Evolutionary conservation across 2,329 filamentous ascomycete species (phyloP).

Genomic region (Tolypocladium ovalisporum): DNA sequence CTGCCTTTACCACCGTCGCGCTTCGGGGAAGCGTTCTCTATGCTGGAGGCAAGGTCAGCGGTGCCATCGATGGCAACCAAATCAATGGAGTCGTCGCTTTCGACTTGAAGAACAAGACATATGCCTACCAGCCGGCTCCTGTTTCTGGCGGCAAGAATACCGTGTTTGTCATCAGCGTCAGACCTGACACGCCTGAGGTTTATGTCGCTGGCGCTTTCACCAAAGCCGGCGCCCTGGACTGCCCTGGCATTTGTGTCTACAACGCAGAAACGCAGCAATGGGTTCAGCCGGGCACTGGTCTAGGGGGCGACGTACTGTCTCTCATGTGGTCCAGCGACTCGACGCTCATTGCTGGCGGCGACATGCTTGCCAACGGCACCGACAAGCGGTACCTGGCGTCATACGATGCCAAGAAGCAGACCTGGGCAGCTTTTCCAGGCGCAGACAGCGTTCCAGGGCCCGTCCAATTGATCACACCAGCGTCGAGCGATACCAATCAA

Average conservation of each 20-base stretch:
- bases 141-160: conserved; percentile 58
- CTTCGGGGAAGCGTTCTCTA: conserved; percentile 60
- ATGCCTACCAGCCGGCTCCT: conserved; percentile 62
- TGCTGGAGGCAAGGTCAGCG: conserved; percentile 71
- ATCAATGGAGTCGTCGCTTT: conserved; percentile 73
- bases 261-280: conserved; percentile 62
- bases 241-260: conserved; percentile 73
- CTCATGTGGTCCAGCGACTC: conserved; percentile 69
- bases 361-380: conserved; percentile 58
- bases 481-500: conserved; percentile 58
- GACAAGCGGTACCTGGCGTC: conserved; percentile 53
- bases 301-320: conserved; percentile 59
- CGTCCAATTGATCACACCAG: conserved; percentile 64
- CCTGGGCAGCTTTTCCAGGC: conserved; percentile 54
- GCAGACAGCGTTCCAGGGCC: conserved; percentile 65
- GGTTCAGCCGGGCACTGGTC: conserved; percentile 63
- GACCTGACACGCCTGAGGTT: conserved; percentile 59
- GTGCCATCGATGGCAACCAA: conserved; percentile 48
- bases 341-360: conserved; percentile 66
- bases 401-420: conserved; percentile 57
- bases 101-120: conserved; percentile 55
- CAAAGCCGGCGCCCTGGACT: conserved; percentile 73
- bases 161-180: conserved; percentile 66
- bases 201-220: conserved; percentile 81
- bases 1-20: conserved; percentile 64